A percentile compares a stretch with the other conserved stretches of the same genome.
These are phyloP conservation scores for Penicillium brasilianum DNA, from an alignment of 2,329 filamentous ascomycete genomes.

Conservation along the genomic window DNA sequence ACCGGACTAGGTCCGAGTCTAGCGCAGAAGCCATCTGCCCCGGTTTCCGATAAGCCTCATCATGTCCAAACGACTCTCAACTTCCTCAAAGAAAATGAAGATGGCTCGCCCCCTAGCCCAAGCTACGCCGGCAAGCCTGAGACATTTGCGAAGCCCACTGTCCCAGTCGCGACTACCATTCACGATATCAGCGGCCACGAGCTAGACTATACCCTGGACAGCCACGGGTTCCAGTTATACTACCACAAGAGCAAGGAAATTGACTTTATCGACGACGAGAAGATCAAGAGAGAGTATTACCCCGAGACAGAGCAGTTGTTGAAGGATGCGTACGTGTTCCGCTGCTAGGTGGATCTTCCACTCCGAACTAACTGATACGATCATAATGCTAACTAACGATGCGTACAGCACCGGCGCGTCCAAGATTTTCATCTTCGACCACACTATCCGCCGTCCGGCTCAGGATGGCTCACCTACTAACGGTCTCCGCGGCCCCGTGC, in stretches of 20 bases:
- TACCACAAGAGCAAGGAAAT: constrained; percentile 46
- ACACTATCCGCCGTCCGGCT: constrained; percentile 52
- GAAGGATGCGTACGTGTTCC: constrained; percentile 45
- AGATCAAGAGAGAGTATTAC: constrained; percentile 51
- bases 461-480: constrained; percentile 38
- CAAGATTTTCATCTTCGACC: constrained; percentile 56
- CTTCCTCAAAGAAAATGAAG: constrained; percentile 52
- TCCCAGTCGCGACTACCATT: constrained; percentile 45
- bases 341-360: not conserved
- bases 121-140: constrained; percentile 43
- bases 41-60: constrained; percentile 33
- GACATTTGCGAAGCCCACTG: constrained; percentile 50
- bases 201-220: constrained; percentile 52
- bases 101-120: constrained; percentile 50
- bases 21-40: constrained; percentile 21
- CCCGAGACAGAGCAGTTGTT: constrained; percentile 54
- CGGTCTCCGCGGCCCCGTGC: constrained; percentile 51
- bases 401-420: constrained; percentile 46
- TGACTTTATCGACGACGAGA: constrained; percentile 49
- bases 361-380: not conserved
- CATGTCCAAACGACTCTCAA: constrained; percentile 53
- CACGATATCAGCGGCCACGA: constrained; percentile 51
- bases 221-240: constrained; percentile 53
- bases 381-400: not conserved
- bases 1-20: constrained; percentile 16